Evolutionary conservation across 495 filamentous ascomycete genomes (phyloP), one percentile per base, ranked within the genome.

Genomic region (Lasiosphaeria hispida): DNA sequence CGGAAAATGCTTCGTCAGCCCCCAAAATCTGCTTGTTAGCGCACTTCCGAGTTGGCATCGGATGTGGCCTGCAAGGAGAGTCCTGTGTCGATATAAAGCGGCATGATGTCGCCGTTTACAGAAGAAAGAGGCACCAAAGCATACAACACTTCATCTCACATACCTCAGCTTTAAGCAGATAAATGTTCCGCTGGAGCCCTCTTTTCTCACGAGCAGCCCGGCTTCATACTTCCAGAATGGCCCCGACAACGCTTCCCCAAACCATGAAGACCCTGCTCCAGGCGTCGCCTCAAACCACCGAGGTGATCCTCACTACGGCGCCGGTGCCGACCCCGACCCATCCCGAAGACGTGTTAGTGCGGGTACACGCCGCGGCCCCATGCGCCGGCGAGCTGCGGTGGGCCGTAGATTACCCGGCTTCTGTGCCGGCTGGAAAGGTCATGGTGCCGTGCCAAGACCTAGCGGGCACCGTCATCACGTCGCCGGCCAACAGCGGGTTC

Each of bases 341-440:
- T 62, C 73, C 62, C 62, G 71, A 56, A 68, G 78, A 86, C 59
- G 83, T 86, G 57, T 76, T 87, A 6, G 77, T 88, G 65, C 81
- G 81, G 53, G 79, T 86, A 11, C 72, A 77, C 42, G 75, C 83
- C 9, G 77, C 80, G 15, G 77, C 83, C 15, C 79, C 84, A 41
- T 85, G 76, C 57, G 73, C 79, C 48, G 80, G 83, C 45, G 85
- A 87, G 60, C 73, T 86, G 11, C 58, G 67, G 13, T 78, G 75
- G 70, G 71, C 65, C 14, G 61, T 72, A 34, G 70, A 76, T 51
- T 83, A 75, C 48, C 72, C 78, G 10, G 63, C 60, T 10, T 51
- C 68, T 1, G 57, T 70, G 13, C 78, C 75, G 5, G 66, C 71
- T 34, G 74, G 77, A 11, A 72, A 73, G 55, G 63, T 63, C 14